phyloP scores from a whole-genome alignment of 306 rosid species.

The Cyclanthera cordifolia region DNA sequence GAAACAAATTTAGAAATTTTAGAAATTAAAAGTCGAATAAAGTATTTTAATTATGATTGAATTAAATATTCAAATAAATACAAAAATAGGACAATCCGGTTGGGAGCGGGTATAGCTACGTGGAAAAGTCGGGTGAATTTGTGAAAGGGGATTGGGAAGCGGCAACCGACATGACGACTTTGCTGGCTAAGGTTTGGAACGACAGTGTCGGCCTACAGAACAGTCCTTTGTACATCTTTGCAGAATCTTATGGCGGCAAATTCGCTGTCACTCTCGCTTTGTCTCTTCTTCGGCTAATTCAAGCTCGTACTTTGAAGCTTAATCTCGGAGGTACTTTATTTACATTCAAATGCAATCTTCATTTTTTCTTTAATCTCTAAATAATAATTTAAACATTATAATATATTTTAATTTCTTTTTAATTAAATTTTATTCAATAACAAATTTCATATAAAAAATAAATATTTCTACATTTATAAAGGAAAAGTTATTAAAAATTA shows the following conservation, averaged over 20 bases:
- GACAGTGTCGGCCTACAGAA: slow-evolving; percentile 41
- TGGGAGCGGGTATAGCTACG: slow-evolving; percentile 82
- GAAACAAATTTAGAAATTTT: too few species aligned
- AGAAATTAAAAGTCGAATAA: too few species aligned
- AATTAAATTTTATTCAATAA: too few species aligned
- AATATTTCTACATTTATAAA: too few species aligned
- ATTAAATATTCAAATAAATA: not conserved
- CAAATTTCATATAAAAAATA: too few species aligned
- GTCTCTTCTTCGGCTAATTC: slow-evolving; percentile 38
- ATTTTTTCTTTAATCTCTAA: too few species aligned
- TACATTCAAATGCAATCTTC: too few species aligned
- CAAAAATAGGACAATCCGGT: slow-evolving; percentile 71
- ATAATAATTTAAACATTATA: too few species aligned
- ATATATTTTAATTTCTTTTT: too few species aligned
- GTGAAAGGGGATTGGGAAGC: slow-evolving; percentile 75
- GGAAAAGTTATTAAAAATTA: too few species aligned
- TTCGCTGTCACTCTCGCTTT: slow-evolving; percentile 68
- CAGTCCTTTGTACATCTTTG: slow-evolving; percentile 65
- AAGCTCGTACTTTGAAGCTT: slow-evolving; percentile 40
- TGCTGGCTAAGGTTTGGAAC: slow-evolving; percentile 46
- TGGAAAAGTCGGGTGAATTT: slow-evolving; percentile 38
- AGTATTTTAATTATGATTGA: too few species aligned
- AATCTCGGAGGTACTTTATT: slow-evolving; percentile 52
- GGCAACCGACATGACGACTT: slow-evolving; percentile 55
- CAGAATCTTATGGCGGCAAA: slow-evolving; percentile 92